Evolutionary conservation across 179 eudicot genomes (phyloP).

Genomic region (Silene coronaria): DNA sequence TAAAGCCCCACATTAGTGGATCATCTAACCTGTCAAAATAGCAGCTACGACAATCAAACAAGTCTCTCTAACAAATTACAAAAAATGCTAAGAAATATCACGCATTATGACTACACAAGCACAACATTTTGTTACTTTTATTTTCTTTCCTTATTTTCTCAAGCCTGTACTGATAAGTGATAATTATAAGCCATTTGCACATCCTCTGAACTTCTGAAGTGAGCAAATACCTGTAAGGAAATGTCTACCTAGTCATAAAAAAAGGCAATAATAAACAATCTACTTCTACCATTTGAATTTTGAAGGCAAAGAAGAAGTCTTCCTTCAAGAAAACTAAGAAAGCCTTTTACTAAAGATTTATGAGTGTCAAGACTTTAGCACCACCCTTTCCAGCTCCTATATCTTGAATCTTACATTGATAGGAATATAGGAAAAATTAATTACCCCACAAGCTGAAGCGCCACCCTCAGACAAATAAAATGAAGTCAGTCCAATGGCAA

Average conservation of each 20-base stretch:
- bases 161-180: not conserved
- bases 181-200: too few relatives aligned
- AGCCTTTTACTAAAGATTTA: not conserved
- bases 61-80: not conserved
- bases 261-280: not conserved
- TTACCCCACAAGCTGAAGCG: not conserved
- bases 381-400: not conserved
- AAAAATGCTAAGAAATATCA: not conserved
- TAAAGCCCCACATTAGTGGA: constrained; percentile 91
- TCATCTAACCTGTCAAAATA: constrained; percentile 74
- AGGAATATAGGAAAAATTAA: not conserved
- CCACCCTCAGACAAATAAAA: not conserved
- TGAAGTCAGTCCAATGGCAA: not conserved
- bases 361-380: not conserved
- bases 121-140: not conserved
- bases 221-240: too few relatives aligned
- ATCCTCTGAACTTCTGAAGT: too few relatives aligned
- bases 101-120: not conserved
- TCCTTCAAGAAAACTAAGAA: not conserved
- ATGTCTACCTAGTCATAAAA: too few relatives aligned
- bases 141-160: not conserved
- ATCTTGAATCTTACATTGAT: not conserved
- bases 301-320: not conserved
- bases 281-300: not conserved
- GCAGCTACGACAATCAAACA: constrained; percentile 4